Percentiles rank a stretch among this genome's conserved stretches.
Conservation (phyloP, 306 rosid species). For the Medicago lupulina region DNA sequence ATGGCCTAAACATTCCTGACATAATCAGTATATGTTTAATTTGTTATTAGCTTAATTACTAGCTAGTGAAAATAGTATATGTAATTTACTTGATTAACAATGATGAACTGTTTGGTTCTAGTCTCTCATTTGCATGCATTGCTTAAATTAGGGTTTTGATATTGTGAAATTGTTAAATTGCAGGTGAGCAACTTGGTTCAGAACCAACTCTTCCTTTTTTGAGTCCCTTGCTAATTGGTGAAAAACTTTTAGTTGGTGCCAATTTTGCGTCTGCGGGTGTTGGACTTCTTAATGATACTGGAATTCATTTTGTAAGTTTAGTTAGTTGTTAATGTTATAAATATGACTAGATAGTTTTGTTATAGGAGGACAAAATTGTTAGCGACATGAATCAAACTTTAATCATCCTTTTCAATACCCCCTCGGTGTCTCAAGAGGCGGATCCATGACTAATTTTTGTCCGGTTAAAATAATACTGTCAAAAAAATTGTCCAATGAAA, state of each 20-base stretch:
- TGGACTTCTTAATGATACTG: constrained; percentile 88
- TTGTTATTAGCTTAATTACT: too few species aligned
- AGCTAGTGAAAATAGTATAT: neutral
- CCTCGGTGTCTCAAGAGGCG: too few species aligned
- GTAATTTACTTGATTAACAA: neutral
- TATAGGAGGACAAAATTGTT: too few species aligned
- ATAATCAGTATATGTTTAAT: constrained; percentile 52
- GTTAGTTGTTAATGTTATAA: too few species aligned
- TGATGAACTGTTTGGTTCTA: neutral
- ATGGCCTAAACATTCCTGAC: constrained; percentile 91
- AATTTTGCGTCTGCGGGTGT: constrained; percentile 91
- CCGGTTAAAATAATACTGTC: too few species aligned
- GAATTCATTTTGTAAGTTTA: constrained; percentile 73
- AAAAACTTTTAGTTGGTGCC: constrained; percentile 78
- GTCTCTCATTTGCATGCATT: constrained; percentile 12
- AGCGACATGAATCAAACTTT: too few species aligned
- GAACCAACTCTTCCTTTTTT: constrained; percentile 75
- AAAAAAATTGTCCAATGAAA: too few species aligned
- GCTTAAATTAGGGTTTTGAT: neutral
- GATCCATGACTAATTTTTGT: too few species aligned
- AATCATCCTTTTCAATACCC: too few species aligned
- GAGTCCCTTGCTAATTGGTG: constrained; percentile 62
- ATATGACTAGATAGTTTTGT: too few species aligned
- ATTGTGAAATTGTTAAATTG: neutral
- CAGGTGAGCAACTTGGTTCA: constrained; percentile 72